Percentiles rank a stretch among this genome's conserved stretches.
Conservation (phyloP, 805 yeast species). For the Dipodascus albidus region DNA sequence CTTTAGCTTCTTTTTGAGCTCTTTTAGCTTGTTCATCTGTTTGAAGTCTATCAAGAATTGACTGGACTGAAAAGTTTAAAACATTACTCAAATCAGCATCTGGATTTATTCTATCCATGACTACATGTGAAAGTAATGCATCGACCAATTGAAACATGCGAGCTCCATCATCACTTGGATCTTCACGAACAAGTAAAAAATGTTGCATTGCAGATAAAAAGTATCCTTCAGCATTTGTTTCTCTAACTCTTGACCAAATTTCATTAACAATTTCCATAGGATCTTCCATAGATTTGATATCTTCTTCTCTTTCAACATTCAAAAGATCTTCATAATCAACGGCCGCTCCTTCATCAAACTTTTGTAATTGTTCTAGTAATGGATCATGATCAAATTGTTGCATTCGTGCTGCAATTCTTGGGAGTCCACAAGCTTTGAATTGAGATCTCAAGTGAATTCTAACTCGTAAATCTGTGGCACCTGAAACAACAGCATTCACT, state of each 20-base stretch:
- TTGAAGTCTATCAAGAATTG: slow-evolving; percentile 56
- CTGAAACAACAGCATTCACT: slow-evolving; percentile 43
- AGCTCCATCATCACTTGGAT: slow-evolving; percentile 31
- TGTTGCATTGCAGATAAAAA: slow-evolving; percentile 58
- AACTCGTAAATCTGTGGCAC: slow-evolving; percentile 22
- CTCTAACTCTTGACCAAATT: slow-evolving; percentile 45
- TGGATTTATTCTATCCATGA: slow-evolving; percentile 35
- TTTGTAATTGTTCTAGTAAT: slow-evolving; percentile 53
- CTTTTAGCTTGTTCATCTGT: slow-evolving; percentile 80
- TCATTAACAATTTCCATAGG: slow-evolving; percentile 59
- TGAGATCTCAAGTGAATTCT: slow-evolving; percentile 51
- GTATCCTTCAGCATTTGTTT: slow-evolving; percentile 47
- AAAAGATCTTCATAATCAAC: slow-evolving; percentile 40
- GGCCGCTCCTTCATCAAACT: slow-evolving; percentile 44
- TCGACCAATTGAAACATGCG: slow-evolving; percentile 48
- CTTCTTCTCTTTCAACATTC: slow-evolving; percentile 29
- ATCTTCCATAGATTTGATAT: slow-evolving; percentile 49
- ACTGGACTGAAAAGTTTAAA: slow-evolving; percentile 65
- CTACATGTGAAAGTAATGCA: slow-evolving; percentile 52
- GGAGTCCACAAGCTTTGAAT: slow-evolving; percentile 46
- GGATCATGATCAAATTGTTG: slow-evolving; percentile 43
- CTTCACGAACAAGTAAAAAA: slow-evolving; percentile 36
- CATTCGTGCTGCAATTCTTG: slow-evolving; percentile 39
- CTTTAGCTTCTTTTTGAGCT: slow-evolving; percentile 49
- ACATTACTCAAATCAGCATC: slow-evolving; percentile 48